Conservation (phyloP, 257 asterid genomes). For the Schizonepeta tenuifolia region DNA sequence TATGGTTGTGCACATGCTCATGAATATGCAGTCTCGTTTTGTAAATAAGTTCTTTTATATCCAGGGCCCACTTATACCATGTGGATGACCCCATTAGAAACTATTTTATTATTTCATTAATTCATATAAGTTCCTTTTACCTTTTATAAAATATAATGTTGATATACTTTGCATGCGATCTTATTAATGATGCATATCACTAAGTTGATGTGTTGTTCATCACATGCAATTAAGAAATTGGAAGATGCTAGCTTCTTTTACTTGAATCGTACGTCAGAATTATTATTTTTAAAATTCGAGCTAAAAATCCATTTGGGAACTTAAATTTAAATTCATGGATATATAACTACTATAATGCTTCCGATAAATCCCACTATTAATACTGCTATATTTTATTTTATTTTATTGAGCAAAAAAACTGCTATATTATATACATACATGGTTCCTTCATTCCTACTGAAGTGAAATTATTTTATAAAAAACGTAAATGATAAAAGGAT, state of each 20-base stretch:
- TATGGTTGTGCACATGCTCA: slow-evolving; percentile 36
- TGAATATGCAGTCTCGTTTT: slow-evolving; percentile 24
- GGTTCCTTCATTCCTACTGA: too few species aligned
- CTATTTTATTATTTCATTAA: background rate
- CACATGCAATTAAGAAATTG: slow-evolving; percentile 30
- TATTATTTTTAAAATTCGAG: background rate
- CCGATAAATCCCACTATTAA: too few species aligned
- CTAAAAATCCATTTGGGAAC: background rate
- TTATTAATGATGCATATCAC: slow-evolving; percentile 34
- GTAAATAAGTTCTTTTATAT: slow-evolving; percentile 19
- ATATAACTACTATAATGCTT: too few species aligned
- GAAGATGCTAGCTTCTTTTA: slow-evolving; percentile 5
- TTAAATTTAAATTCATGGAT: background rate
- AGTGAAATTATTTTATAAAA: too few species aligned
- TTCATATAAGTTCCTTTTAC: background rate
- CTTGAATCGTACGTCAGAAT: background rate
- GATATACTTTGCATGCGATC: slow-evolving; percentile 26
- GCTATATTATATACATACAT: too few species aligned
- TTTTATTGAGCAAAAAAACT: too few species aligned
- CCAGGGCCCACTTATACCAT: slow-evolving; percentile 34
- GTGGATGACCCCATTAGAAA: slow-evolving; percentile 24
- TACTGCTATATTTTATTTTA: too few species aligned
- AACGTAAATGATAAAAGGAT: too few species aligned
- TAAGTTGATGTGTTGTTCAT: slow-evolving; percentile 23
- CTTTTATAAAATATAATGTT: slow-evolving; percentile 18